Evolutionary conservation across 129 eudicot genomes (phyloP).

Genomic region (Helianthus annuus): DNA sequence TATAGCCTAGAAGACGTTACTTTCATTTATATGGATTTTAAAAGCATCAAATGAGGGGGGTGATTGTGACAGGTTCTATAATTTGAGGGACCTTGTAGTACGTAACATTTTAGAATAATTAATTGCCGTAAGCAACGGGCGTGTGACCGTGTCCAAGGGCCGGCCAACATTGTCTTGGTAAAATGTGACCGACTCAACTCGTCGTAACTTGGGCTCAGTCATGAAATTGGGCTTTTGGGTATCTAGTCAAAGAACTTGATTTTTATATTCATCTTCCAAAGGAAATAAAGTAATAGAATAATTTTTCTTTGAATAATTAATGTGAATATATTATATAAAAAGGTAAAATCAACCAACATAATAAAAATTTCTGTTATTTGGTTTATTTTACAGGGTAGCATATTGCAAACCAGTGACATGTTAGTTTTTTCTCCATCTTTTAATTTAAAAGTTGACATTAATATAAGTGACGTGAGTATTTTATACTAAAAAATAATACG

Average conservation of each 20-base stretch:
- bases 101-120: not conserved
- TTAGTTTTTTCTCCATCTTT: too few species aligned
- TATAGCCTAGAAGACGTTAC: not conserved
- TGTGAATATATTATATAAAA: too few species aligned
- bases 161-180: constrained; percentile 36
- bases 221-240: constrained; percentile 24
- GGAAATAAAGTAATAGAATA: not conserved
- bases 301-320: not conserved
- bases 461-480: too few species aligned
- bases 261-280: not conserved
- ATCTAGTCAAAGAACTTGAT: not conserved
- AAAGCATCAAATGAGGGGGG: not conserved
- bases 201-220: constrained; percentile 31
- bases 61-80: constrained; percentile 1
- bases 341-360: too few species aligned
- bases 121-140: constrained; percentile 25
- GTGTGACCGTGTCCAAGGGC: constrained; percentile 56
- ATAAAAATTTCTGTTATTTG: too few species aligned
- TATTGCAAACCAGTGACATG: too few species aligned
- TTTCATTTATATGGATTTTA: not conserved
- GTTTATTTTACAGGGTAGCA: too few species aligned
- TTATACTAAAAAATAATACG: too few species aligned
- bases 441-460: too few species aligned
- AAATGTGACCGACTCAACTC: constrained; percentile 16
- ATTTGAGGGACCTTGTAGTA: constrained; percentile 6